Percentiles rank a stretch among this genome's conserved stretches.
Conservation (phyloP, 1,284 basidiomycete species). For the Tylopilus sp. region DNA sequence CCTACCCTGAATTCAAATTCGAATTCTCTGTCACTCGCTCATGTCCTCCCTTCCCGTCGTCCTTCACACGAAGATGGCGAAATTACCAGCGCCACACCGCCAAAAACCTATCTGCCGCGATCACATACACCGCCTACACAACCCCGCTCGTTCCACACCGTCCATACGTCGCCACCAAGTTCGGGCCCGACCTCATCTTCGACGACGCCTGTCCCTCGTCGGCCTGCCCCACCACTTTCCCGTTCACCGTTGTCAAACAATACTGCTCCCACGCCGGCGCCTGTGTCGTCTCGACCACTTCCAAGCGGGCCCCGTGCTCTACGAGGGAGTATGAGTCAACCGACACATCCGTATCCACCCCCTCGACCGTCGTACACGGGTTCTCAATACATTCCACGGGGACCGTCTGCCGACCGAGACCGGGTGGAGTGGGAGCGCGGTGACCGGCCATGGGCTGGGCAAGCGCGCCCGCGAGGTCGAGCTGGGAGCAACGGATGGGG, state of each 20-base stretch:
- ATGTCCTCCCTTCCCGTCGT: conserved; percentile 17
- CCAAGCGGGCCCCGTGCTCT: conserved; percentile 55
- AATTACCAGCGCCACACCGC: conserved; percentile 39
- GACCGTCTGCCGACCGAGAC: conserved; percentile 45
- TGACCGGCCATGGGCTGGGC: conserved; percentile 25
- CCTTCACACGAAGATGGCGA: conserved; percentile 53
- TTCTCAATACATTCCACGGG: conserved; percentile 34
- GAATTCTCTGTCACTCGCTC: conserved; percentile 2
- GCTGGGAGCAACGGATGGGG: conserved; percentile 34
- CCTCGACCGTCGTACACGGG: conserved; percentile 24
- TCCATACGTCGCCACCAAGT: conserved; percentile 25
- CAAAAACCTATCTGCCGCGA: conserved; percentile 35
- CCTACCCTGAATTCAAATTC: conserved; percentile 6
- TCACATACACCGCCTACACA: conserved; percentile 45
- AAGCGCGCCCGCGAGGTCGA: conserved; percentile 28
- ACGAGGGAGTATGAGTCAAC: conserved; percentile 31
- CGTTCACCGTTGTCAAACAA: conserved; percentile 26
- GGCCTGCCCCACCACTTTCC: conserved; percentile 28
- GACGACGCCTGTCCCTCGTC: conserved; percentile 23
- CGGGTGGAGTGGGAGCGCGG: conserved; percentile 39
- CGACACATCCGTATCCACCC: conserved; percentile 24
- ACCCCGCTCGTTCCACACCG: conserved; percentile 41
- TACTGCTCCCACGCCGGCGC: conserved; percentile 22
- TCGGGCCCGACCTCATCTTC: conserved; percentile 24
- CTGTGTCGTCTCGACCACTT: conserved; percentile 35